A percentile compares a stretch with the other conserved stretches of the same genome.
Conservation (phyloP, 495 filamentous ascomycete species). For the Sordaria brevicollis region DNA sequence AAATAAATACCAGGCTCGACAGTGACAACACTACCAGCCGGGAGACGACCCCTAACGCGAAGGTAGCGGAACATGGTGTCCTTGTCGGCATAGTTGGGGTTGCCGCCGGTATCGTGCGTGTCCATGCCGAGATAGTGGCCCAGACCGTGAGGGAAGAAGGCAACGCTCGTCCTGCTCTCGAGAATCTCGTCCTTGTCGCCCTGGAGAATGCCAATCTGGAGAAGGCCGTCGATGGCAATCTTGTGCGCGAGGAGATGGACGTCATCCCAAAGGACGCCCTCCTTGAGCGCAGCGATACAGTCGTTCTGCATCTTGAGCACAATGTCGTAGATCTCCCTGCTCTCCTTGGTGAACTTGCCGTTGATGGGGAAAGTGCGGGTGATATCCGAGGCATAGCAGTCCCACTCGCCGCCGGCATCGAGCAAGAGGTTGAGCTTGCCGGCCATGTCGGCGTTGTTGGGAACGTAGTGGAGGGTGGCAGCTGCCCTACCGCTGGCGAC, state of each 20-base stretch:
- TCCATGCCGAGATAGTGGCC: slow-evolving; percentile 93
- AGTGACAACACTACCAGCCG: slow-evolving; percentile 71
- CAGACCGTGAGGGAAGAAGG: slow-evolving; percentile 88
- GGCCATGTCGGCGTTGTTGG: slow-evolving; percentile 57
- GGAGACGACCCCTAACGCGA: slow-evolving; percentile 65
- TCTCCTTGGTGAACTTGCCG: slow-evolving; percentile 65
- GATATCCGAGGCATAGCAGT: slow-evolving; percentile 77
- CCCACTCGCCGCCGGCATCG: slow-evolving; percentile 75
- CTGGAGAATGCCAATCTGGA: slow-evolving; percentile 65
- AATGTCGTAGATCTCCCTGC: slow-evolving; percentile 70
- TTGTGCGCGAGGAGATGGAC: slow-evolving; percentile 70
- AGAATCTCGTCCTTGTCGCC: slow-evolving; percentile 62
- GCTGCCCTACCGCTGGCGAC: slow-evolving; percentile 66
- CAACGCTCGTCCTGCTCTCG: slow-evolving; percentile 60
- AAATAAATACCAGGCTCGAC: slow-evolving; percentile 95
- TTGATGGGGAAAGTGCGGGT: slow-evolving; percentile 81
- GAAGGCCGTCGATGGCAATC: slow-evolving; percentile 69
- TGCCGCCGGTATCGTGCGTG: slow-evolving; percentile 84
- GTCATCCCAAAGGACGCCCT: slow-evolving; percentile 74
- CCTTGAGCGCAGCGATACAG: slow-evolving; percentile 63
- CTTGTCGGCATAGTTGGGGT: slow-evolving; percentile 72
- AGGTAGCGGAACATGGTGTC: slow-evolving; percentile 83
- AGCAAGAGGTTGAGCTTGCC: slow-evolving; percentile 67
- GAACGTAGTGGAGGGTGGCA: slow-evolving; percentile 79
- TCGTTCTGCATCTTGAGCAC: slow-evolving; percentile 77